phyloP scores from a whole-genome alignment of 1,284 basidiomycete genomes.

The Neolentinus lepideus region DNA sequence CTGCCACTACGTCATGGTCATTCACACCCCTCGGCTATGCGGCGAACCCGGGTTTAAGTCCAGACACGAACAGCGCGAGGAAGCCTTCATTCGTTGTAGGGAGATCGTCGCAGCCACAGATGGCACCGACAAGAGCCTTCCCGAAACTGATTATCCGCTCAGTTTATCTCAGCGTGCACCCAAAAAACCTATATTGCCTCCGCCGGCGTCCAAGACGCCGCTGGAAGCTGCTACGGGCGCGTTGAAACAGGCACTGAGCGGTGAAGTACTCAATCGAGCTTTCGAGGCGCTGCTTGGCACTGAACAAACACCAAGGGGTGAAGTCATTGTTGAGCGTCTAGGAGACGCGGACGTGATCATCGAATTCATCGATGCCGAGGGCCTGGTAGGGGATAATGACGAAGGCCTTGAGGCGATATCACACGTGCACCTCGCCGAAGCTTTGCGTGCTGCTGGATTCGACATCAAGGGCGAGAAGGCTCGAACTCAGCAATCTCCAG shows the following conservation, averaged over 20 bases:
- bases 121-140: constrained; percentile 27
- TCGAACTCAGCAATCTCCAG: constrained; percentile 7
- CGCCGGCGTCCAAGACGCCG: constrained; percentile 19
- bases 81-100: constrained; percentile 67
- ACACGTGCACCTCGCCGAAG: constrained; percentile 28
- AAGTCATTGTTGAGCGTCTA: constrained; percentile 30
- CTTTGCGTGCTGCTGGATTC: constrained; percentile 32
- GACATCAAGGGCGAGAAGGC: constrained; percentile 23
- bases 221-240: constrained; percentile 6
- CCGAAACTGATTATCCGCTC: constrained; percentile 48
- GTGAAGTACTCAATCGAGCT: constrained; percentile 22
- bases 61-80: constrained; percentile 55
- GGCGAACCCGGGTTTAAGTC: constrained; percentile 86
- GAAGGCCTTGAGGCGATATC: constrained; percentile 20
- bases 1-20: constrained; percentile 86
- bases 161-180: constrained; percentile 31
- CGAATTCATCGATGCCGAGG: constrained; percentile 45
- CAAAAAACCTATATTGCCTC: constrained; percentile 39
- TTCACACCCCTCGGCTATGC: constrained; percentile 90
- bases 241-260: neutral
- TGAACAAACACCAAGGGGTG: constrained; percentile 16
- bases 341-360: constrained; percentile 50
- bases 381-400: constrained; percentile 24
- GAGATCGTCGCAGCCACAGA: constrained; percentile 47
- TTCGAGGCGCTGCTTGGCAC: constrained; percentile 36